Base-by-base conservation (phyloP, 495 filamentous ascomycete species). In the Daldinia bambusicola region DNA sequence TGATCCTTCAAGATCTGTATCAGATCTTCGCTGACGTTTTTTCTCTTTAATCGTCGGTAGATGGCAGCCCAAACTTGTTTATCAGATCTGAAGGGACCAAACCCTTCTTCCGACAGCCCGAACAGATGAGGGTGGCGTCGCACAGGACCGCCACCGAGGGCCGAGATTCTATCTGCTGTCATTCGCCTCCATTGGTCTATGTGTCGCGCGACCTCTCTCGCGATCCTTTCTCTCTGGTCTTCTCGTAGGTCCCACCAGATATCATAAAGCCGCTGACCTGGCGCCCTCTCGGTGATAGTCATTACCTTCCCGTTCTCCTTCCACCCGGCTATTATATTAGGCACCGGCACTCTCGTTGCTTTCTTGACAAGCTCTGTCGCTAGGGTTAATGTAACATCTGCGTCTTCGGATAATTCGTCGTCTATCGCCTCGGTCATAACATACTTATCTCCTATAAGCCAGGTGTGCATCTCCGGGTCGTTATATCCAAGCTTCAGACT, bases 401-500 rank as follows among this genome's bases (percentile, higher is more conserved):
- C 53, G 22, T 70, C 58, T 13, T 62, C 52, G 4, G 65, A 66
- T 20, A 45, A 16, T 32, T 65, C 53, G 0, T 60, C 65, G 37
- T 76, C 74, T 20, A 70, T n/a, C 9, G 53, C 30, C 37, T 76
- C 74, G 5, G 66, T 70, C 51, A 76, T 56, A 51, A 74, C 30
- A 34, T 70, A 74, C 58, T 70, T 72, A 37, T 70, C 69, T 16
- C 74, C 74, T 43, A 76, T 69, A 8, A 52, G 55, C 74, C 74
- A 76, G 2, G 61, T 74, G 9, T 76, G 74, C 40, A 55, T 74
- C 8, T 68, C 58, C 8, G 71, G 22, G 22, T 76, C 74, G 32
- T 76, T 74, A 16, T 76, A 71, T 4, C 43, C 37, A 0, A 74
- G 65, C 31, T 50, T 74, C 4, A 76, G 34, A 31, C 68, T 76